Percentiles rank a stretch among this genome's conserved stretches.
These are phyloP conservation scores for Elsinoe necatrix DNA, from an alignment of 2,329 filamentous ascomycete species.

Conservation along the genomic window DNA sequence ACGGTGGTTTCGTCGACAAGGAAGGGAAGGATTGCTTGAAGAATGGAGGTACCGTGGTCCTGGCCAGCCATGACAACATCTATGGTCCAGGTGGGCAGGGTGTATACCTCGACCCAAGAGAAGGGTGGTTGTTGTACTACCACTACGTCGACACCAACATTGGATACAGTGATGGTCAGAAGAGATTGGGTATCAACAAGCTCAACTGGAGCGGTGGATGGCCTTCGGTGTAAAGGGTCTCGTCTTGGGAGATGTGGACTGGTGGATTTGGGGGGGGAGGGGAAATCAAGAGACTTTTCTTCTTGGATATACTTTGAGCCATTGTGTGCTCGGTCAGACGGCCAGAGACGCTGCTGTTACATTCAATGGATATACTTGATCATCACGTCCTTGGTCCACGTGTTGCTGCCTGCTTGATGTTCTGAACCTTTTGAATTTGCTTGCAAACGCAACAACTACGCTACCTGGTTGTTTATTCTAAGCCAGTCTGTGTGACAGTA, in stretches of 20 bases:
- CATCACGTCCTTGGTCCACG: neutral
- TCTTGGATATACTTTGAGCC: constrained; percentile 10
- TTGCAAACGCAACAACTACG: no score
- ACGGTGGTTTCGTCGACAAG: constrained; percentile 50
- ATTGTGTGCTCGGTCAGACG: neutral
- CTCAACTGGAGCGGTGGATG: constrained; percentile 17
- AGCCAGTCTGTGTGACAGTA: no score
- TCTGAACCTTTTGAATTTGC: no score
- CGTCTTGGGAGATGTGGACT: no score
- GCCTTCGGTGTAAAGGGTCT: constrained; percentile 16
- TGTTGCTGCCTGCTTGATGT: no score
- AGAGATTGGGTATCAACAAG: constrained; percentile 19
- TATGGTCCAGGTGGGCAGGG: constrained; percentile 61
- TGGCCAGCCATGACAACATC: constrained; percentile 51
- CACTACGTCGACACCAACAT: constrained; percentile 51
- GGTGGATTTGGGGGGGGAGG: neutral
- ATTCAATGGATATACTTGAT: neutral
- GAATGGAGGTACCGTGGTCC: constrained; percentile 53
- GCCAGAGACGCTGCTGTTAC: neutral
- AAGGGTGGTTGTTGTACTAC: constrained; percentile 53
- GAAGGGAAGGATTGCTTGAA: constrained; percentile 45
- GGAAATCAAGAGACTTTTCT: neutral
- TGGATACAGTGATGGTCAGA: constrained; percentile 40
- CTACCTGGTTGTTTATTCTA: no score
- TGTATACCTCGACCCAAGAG: constrained; percentile 42